Evolutionary conservation across 768 basidiomycete genomes (phyloP), one percentile per base, ranked within the genome.

Genomic region (Neoboletus magnificus): DNA sequence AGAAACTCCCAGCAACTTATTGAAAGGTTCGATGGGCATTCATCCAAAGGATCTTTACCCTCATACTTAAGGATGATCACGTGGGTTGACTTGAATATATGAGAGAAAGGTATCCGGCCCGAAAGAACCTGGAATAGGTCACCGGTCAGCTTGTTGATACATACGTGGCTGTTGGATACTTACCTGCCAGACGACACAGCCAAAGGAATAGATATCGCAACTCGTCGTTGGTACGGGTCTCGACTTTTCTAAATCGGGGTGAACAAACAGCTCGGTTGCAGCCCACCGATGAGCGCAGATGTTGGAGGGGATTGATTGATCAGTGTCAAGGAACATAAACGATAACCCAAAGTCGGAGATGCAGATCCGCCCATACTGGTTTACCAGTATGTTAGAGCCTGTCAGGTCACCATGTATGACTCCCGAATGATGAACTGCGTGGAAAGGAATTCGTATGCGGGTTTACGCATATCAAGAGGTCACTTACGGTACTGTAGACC

Each of bases 301-400:
- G 11, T 22, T 48, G 15, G 59, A 56, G 11, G 46, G 46, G 25
- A 46, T 46, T 1, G 50, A 61, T 7, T 61, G 42, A 13, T 46
- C 37, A 9, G 16, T 22, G 1, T 61, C 50, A 18, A 25, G 43
- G 40, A 41, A 49, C 16, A 20, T n/a, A 30, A 41, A 50, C 1
- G 60, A 52, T 7, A 62, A 48, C 5, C 59, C 60, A 42, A 61
- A 61, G 30, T 61, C 60, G n/a, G 60, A 57, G 1, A 61, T 61
- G 15, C 5, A 61, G 35, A 48, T 40, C n/a, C 9, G n/a, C 1
- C 55, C 60, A 35, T 30, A 11, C 1, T 53, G 54, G 32, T 53
- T 50, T 5, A 61, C 27, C 20, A 61, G 45, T 8, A 61, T 50
- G 48, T 61, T 61, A 5, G 51, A 61, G 0, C 59, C 60, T 5